phyloP scores from a whole-genome alignment of 2,329 filamentous ascomycete genomes.

The Nigrograna mackinnonii region DNA sequence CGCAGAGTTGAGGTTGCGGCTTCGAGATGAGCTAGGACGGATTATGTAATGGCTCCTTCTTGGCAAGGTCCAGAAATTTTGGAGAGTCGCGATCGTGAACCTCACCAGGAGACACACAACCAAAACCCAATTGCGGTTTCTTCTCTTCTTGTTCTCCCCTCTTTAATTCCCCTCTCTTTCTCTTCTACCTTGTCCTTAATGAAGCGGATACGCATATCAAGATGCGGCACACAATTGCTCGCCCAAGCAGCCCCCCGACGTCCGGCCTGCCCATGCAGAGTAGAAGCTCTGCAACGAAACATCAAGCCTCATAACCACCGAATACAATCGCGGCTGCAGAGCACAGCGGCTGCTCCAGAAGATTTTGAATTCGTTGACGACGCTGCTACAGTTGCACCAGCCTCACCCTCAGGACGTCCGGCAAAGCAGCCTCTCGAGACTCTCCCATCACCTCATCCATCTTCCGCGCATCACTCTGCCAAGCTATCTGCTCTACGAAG shows the following conservation, averaged over 20 bases:
- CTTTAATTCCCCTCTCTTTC: conserved; percentile 10
- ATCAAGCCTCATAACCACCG: conserved; percentile 31
- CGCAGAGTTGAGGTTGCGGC: conserved; percentile 22
- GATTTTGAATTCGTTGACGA: too few relatives aligned
- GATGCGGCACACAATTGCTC: conserved; percentile 65
- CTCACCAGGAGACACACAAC: conserved; percentile 29
- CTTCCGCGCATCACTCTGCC: conserved; percentile 71
- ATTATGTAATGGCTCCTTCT: conserved; percentile 6
- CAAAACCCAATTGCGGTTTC: conserved; percentile 8
- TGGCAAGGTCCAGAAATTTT: conserved; percentile 37
- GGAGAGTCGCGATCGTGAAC: conserved; percentile 25
- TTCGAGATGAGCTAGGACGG: neutral
- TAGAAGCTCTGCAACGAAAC: conserved; percentile 23
- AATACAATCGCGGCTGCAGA: conserved; percentile 28
- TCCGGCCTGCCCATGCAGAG: conserved; percentile 37
- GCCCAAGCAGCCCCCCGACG: conserved; percentile 48
- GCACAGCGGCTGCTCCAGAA: conserved; percentile 16
- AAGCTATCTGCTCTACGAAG: conserved; percentile 94
- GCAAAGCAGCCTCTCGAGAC: conserved; percentile 32
- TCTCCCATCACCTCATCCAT: conserved; percentile 73
- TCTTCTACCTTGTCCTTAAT: conserved; percentile 42
- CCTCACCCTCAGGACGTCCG: neutral
- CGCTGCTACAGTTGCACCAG: too few relatives aligned
- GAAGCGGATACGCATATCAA: conserved; percentile 65
- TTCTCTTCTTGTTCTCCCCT: conserved; percentile 5